Evolutionary conservation across 768 basidiomycete genomes (phyloP), one percentile per base, ranked within the genome.

Genomic region (Tulasnella sp.): DNA sequence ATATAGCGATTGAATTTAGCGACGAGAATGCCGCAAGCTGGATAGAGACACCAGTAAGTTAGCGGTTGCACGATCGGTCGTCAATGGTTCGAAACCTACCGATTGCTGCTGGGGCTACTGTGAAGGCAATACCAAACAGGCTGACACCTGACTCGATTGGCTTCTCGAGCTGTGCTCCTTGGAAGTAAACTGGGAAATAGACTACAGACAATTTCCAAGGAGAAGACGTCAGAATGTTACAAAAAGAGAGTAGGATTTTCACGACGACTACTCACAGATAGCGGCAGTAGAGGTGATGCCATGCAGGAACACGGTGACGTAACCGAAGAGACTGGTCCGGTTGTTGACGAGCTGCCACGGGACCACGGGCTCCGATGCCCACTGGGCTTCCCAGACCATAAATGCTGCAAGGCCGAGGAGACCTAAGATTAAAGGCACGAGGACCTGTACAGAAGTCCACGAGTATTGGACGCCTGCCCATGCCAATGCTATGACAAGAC

Each of bases 391-490:
- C 49, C 50, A 60, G 10, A 53, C 22, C 27, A 63, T 45, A 50
- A 54, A 63, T 2, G 48, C 22, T n/a, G 8, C 19, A 19, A 42
- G 25, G 2, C 75, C 75, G 2, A 69, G 3, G 9, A 74, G 43
- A 1, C 78, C 78, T 17, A 73, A 27, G 34, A 73, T 60, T 3
- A 79, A 67, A 0, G 79, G 75, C 0, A 69, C 70, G n/a, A 80
- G 66, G 4, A 78, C 72, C 1, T 64, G 66, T 15, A 61, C 62
- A 0, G 73, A 75, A 4, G 63, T 56, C 78, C 78, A 80, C 0
- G 73, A 61, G 53, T 69, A 75, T 1, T 64, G 62, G 3, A 70
- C 66, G 7, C 79, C 78, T 1, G 73, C 79, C 76, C 8, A 75
- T 72, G 50, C 74, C 54, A 15, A 66, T 73, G 41, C 74, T 64